phyloP scores from a whole-genome alignment of 2,329 filamentous ascomycete genomes.

The Botryotinia convoluta region DNA sequence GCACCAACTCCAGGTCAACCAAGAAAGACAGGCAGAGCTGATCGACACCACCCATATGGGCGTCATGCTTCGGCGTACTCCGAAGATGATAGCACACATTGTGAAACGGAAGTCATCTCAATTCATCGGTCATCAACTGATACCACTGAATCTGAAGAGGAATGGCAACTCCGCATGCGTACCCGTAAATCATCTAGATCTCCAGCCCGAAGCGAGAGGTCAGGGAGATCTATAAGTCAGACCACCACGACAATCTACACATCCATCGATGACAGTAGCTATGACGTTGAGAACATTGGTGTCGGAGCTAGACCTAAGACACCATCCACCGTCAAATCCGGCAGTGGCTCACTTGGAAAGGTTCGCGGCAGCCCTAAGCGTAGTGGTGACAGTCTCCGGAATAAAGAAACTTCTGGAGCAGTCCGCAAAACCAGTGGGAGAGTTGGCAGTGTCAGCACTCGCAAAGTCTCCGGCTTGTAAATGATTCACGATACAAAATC shows the following conservation, averaged over 20 bases:
- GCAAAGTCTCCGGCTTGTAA: conserved; percentile 39
- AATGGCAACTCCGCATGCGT: conserved; percentile 69
- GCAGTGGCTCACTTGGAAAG: conserved; percentile 53
- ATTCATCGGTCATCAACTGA: conserved; percentile 60
- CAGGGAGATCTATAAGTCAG: conserved; percentile 66
- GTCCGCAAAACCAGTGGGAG: conserved; percentile 66
- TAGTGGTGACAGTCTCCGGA: conserved; percentile 48
- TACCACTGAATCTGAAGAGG: conserved; percentile 75
- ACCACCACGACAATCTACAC: conserved; percentile 67
- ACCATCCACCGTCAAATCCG: conserved; percentile 55
- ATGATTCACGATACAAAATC: conserved; percentile 24
- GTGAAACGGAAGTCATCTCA: conserved; percentile 57
- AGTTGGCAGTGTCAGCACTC: conserved; percentile 54
- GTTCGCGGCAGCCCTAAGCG: conserved; percentile 60
- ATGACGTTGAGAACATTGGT: conserved; percentile 71
- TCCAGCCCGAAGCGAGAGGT: conserved; percentile 56
- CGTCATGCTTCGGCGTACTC: conserved; percentile 50
- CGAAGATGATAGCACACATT: conserved; percentile 53
- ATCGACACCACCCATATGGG: conserved; percentile 69
- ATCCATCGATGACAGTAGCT: conserved; percentile 62
- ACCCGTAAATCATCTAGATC: conserved; percentile 64
- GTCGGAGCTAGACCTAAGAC: conserved; percentile 47
- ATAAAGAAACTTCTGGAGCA: conserved; percentile 50
- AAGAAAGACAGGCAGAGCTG: conserved; percentile 78
- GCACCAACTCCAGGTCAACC: conserved; percentile 95